Base-by-base conservation (phyloP, 2,329 filamentous ascomycete genomes). In the Diaporthe citri region DNA sequence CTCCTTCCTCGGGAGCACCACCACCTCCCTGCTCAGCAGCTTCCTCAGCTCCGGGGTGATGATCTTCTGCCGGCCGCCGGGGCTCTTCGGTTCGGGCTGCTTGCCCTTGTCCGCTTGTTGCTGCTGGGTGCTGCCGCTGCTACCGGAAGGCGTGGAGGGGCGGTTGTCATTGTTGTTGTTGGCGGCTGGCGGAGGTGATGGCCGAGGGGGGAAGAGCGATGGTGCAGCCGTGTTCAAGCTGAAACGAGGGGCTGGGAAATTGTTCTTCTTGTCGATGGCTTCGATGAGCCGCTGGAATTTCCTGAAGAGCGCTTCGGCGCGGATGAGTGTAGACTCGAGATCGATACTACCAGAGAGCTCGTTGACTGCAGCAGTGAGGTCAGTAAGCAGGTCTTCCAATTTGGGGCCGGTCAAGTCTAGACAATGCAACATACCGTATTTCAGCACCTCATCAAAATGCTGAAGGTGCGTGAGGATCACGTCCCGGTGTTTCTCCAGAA, bases 401-500 rank as follows among this genome's bases (percentile, higher is more conserved):
- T 17, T 2, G 10, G 31, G n/a, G 10, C 34, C 31, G 22, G 12
- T 22, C 10, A 56, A 46, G 7, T 2, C 10, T 15, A 46, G 31
- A 20, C 48, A 22, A 7, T 46, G 15, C 9, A 39, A 87, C 93
- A 74, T 90, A 96, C 94, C 89, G 81, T 98, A 99, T 87, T 99
- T 99, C 39, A 99, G 86, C 43, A 99, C 95, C 84, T 99, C 97
- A 78, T 99, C 97, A 85, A 99, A 99, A 79, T 96, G 94, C 81
- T 95, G 91, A 36, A 99, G 86, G 84, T 99, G 97, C 73, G 93
- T 91, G 93, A 99, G 97, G 77, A 99, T 98, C 17, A 98, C 94
- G 81, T 96, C 93, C n/a, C 96, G 88, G 80, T 98, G 97, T 85
- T 97, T 98, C 84, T 99, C 97, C 34, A 99, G 84, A 52, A 99